These are phyloP conservation scores for Candida jianshihensis DNA, from an alignment of 805 yeast genomes.

Conservation along the genomic window DNA sequence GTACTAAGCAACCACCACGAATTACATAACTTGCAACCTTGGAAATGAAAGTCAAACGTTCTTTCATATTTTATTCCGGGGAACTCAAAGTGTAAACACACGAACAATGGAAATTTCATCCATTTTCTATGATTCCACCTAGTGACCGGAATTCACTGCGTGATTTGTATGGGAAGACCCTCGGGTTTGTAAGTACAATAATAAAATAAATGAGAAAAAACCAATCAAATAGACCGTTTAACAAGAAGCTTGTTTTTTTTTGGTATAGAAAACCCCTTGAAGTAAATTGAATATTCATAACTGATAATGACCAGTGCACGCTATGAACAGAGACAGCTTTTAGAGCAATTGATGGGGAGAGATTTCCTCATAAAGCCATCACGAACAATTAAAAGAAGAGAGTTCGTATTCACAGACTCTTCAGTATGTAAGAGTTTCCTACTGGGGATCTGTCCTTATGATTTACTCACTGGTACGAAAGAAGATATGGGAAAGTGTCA, in stretches of 20 bases:
- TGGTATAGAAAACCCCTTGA: no score
- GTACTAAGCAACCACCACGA: slow-evolving; percentile 58
- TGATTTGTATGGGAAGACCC: no score
- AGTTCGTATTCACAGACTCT: slow-evolving; percentile 41
- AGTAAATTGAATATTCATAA: no score
- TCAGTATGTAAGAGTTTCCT: slow-evolving; percentile 73
- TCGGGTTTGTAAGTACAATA: no score
- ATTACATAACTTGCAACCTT: slow-evolving; percentile 20
- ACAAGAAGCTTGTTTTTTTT: no score
- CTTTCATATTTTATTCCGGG: no score
- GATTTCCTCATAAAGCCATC: slow-evolving; percentile 31
- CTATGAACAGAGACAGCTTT: slow-evolving; percentile 59
- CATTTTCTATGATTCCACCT: no score
- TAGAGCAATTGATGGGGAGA: slow-evolving; percentile 79
- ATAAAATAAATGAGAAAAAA: no score
- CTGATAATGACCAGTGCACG: slow-evolving; percentile 45
- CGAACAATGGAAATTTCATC: no score
- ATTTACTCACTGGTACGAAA: slow-evolving; percentile 74
- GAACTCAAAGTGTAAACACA: no score
- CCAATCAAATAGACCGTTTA: no score
- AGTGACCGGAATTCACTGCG: no score
- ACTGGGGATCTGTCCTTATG: slow-evolving; percentile 86
- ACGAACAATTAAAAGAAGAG: slow-evolving; percentile 30
- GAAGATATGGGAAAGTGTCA: slow-evolving; percentile 80
- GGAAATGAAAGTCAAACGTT: slow-evolving; percentile 16